Evolutionary conservation across 306 rosid species (phyloP).

Genomic region (Sindora glabra): DNA sequence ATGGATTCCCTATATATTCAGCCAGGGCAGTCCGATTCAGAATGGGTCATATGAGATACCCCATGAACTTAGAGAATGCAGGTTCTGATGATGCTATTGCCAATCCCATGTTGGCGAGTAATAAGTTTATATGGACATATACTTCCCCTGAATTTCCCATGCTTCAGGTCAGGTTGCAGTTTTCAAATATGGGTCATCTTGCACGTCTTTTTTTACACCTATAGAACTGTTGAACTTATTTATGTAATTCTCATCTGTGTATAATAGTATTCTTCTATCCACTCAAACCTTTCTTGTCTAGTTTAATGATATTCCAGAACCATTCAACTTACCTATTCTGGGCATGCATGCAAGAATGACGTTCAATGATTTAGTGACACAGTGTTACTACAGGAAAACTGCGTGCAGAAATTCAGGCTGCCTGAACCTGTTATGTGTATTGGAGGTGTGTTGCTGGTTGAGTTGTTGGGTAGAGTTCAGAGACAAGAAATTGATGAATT

Average conservation of each 20-base stretch:
- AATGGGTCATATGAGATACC: slow-evolving; percentile 31
- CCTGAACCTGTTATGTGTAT: slow-evolving; percentile 56
- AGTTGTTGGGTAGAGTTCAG: slow-evolving; percentile 59
- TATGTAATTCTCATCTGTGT: neutral
- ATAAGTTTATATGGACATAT: slow-evolving; percentile 40
- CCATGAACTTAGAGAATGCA: neutral
- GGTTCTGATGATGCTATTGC: neutral
- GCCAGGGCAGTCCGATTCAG: slow-evolving; percentile 53
- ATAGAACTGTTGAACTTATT: neutral
- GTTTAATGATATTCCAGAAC: neutral
- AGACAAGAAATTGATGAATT: slow-evolving; percentile 37
- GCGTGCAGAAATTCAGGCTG: slow-evolving; percentile 47
- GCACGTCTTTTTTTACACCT: neutral
- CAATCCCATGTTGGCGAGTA: neutral
- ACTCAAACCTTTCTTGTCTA: neutral
- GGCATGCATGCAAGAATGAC: too few relatives aligned
- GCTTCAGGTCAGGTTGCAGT: slow-evolving; percentile 39
- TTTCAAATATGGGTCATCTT: neutral
- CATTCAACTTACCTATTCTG: too few relatives aligned
- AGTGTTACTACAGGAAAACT: slow-evolving; percentile 31
- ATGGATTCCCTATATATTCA: slow-evolving; percentile 47
- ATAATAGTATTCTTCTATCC: neutral
- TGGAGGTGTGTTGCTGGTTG: slow-evolving; percentile 54
- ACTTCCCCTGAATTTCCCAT: slow-evolving; percentile 64
- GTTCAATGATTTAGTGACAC: neutral